Conservation (phyloP, 805 yeast genomes). For the Sugiyamaella floridensis region DNA sequence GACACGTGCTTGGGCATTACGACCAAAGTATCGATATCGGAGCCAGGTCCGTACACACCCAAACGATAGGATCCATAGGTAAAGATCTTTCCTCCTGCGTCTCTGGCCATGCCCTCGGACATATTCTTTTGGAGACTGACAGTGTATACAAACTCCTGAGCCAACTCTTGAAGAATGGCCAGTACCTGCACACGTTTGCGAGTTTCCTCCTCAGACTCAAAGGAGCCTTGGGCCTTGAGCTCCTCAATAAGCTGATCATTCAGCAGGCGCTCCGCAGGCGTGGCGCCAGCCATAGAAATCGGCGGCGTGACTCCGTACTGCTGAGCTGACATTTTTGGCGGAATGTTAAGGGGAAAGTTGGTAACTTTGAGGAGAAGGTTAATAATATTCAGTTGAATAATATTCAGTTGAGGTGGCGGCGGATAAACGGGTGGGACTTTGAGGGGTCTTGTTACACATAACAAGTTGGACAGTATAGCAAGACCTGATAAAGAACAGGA, state of each 20-base stretch:
- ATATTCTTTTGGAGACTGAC: conserved; percentile 80
- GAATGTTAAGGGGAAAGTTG: neutral
- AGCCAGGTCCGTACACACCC: conserved; percentile 97
- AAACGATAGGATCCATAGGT: conserved; percentile 90
- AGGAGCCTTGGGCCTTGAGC: conserved; percentile 75
- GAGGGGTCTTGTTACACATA: too few relatives aligned
- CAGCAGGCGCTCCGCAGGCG: conserved; percentile 65
- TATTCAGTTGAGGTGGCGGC: too few relatives aligned
- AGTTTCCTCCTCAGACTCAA: conserved; percentile 82
- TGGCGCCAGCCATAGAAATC: conserved; percentile 77
- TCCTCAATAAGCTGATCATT: conserved; percentile 76
- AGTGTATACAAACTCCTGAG: conserved; percentile 72
- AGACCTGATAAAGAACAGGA: too few relatives aligned
- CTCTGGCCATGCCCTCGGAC: conserved; percentile 96
- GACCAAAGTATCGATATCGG: conserved; percentile 94
- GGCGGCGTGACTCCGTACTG: conserved; percentile 74
- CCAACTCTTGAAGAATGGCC: conserved; percentile 59
- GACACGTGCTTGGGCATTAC: conserved; percentile 95
- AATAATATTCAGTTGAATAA: too few relatives aligned
- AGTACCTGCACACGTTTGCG: conserved; percentile 71
- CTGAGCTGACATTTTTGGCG: conserved; percentile 5
- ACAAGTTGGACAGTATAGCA: too few relatives aligned
- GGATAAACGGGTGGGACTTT: too few relatives aligned
- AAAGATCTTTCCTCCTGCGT: conserved; percentile 97
- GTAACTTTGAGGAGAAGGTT: neutral